A percentile compares a stretch with the other conserved stretches of the same genome.
These are phyloP conservation scores for Phallus indusiatus DNA, from an alignment of 768 basidiomycete genomes.

Conservation along the genomic window DNA sequence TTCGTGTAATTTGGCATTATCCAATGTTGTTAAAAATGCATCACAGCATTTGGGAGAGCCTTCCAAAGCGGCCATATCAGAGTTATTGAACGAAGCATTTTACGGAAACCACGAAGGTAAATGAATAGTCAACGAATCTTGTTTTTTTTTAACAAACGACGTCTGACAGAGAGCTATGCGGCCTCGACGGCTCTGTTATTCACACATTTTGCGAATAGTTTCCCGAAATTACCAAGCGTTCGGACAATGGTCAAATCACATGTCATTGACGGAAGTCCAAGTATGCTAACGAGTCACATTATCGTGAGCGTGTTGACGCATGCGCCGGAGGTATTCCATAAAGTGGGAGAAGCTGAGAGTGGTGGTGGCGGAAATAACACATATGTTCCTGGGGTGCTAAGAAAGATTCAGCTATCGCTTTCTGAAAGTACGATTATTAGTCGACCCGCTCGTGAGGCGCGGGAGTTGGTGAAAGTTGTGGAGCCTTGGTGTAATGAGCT, in stretches of 20 bases:
- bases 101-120: conserved; percentile 59
- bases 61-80: conserved; percentile 60
- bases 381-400: conserved; percentile 51
- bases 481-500: conserved; percentile 17
- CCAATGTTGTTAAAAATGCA: conserved; percentile 62
- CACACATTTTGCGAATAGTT: conserved; percentile 44
- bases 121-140: conserved; percentile 7
- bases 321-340: conserved; percentile 52
- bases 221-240: conserved; percentile 43
- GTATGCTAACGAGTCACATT: conserved; percentile 43
- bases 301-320: conserved; percentile 30
- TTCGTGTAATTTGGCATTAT: conserved; percentile 68
- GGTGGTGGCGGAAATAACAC: conserved; percentile 17
- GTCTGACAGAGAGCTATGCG: conserved; percentile 52
- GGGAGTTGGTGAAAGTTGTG: conserved; percentile 47
- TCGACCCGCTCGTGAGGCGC: conserved; percentile 74
- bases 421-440: conserved; percentile 64
- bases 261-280: conserved; percentile 15
- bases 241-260: conserved; percentile 46
- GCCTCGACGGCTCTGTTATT: conserved; percentile 57
- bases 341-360: conserved; percentile 23
- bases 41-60: conserved; percentile 69
- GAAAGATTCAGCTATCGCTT: conserved; percentile 63
- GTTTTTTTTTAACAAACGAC: neutral
- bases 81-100: conserved; percentile 74